These are phyloP conservation scores for Trebouxiophyceae sp. DNA, from an alignment of 163 green algal species.

Conservation along the genomic window DNA sequence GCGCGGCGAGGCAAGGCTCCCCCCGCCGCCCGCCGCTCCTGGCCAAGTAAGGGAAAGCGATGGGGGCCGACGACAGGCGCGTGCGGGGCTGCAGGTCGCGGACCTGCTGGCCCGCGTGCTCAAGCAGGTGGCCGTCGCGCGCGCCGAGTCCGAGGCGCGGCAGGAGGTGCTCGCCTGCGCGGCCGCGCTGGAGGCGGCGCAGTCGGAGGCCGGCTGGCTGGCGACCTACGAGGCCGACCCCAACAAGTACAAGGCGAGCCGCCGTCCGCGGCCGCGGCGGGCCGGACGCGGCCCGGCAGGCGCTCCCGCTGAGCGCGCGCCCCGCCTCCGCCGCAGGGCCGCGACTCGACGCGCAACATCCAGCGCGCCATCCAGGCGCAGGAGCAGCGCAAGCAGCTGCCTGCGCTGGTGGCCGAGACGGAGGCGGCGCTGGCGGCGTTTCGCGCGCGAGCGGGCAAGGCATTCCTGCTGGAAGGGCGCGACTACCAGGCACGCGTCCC, in stretches of 20 bases:
- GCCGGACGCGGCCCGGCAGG: too few species aligned
- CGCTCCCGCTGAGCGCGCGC: too few species aligned
- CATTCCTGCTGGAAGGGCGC: slow-evolving; percentile 42
- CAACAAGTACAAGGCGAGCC: slow-evolving; percentile 5
- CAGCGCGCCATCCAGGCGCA: slow-evolving; percentile 41
- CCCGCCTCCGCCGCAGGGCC: too few species aligned
- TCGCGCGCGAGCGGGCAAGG: slow-evolving; percentile 24
- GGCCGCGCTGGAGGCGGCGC: slow-evolving; percentile 27
- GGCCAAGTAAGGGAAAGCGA: too few species aligned
- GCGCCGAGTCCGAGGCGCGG: slow-evolving; percentile 25
- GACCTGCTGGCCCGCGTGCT: slow-evolving; percentile 44
- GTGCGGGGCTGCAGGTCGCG: slow-evolving; percentile 18
- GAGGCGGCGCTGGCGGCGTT: slow-evolving; percentile 27
- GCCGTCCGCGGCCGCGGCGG: too few species aligned
- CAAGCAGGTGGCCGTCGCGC: slow-evolving; percentile 34
- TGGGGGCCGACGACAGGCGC: too few species aligned
- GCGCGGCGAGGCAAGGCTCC: too few species aligned
- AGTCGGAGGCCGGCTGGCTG: slow-evolving; percentile 39
- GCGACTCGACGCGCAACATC: slow-evolving; percentile 43
- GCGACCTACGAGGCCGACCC: slow-evolving; percentile 51
- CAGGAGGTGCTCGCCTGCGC: slow-evolving; percentile 23
- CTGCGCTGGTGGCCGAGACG: slow-evolving; percentile 19
- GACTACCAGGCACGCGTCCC: too few species aligned
- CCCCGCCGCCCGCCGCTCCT: too few species aligned
- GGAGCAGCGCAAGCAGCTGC: slow-evolving; percentile 34